Conservation (phyloP, 164 flowering plant genomes). For the Chloranthus sessilifolius region DNA sequence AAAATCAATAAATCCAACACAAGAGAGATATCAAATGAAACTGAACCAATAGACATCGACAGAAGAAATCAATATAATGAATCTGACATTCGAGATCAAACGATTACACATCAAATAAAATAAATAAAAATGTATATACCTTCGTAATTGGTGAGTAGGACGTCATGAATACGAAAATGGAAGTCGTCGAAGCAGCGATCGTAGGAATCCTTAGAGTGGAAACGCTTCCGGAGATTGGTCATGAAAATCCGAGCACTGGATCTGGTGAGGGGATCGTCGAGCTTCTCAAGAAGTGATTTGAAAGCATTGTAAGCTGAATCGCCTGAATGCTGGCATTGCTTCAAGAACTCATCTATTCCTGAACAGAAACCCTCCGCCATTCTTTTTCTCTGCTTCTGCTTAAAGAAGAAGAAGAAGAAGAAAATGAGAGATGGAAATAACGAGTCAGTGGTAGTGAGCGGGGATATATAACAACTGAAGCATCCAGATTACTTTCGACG, state of each 20-base stretch:
- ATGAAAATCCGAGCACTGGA: slow-evolving; percentile 64
- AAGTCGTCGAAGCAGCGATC: slow-evolving; percentile 48
- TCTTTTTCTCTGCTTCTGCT: not conserved
- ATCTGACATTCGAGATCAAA: too few relatives aligned
- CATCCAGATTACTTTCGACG: too few relatives aligned
- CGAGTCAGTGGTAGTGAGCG: too few relatives aligned
- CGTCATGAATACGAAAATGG: slow-evolving; percentile 82
- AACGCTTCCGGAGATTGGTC: slow-evolving; percentile 54
- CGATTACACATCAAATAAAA: too few relatives aligned
- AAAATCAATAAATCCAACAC: too few relatives aligned
- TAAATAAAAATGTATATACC: slow-evolving; percentile 29
- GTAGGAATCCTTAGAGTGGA: slow-evolving; percentile 31
- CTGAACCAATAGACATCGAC: too few relatives aligned
- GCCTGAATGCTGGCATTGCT: slow-evolving; percentile 66
- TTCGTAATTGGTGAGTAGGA: slow-evolving; percentile 53
- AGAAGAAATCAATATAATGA: too few relatives aligned
- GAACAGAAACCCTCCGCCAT: not conserved
- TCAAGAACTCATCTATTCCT: slow-evolving; percentile 56
- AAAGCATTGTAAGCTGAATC: slow-evolving; percentile 79
- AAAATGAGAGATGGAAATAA: too few relatives aligned
- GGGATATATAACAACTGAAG: too few relatives aligned
- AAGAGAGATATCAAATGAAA: too few relatives aligned
- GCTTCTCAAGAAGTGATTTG: slow-evolving; percentile 63
- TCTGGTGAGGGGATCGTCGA: slow-evolving; percentile 72
- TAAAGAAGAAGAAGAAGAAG: too few relatives aligned